Percentiles rank a stretch among this genome's conserved stretches.
These are phyloP conservation scores for Termitomyces sp. DNA, from an alignment of 768 basidiomycete species.

Conservation along the genomic window DNA sequence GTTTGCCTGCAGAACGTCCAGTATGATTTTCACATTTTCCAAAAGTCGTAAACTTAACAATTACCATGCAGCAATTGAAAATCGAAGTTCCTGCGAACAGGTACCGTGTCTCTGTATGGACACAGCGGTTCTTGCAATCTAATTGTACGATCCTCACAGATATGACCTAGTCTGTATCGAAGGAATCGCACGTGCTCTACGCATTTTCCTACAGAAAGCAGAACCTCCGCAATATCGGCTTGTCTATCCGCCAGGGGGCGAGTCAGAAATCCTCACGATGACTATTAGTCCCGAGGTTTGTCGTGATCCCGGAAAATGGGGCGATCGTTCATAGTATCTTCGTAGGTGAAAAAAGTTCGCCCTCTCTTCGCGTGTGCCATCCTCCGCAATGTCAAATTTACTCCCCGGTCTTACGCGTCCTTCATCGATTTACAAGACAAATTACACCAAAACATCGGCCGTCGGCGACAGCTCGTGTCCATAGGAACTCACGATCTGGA, in stretches of 20 bases:
- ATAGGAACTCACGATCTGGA: slow-evolving; percentile 98
- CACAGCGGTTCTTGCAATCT: neutral
- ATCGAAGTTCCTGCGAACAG: slow-evolving; percentile 99
- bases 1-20: slow-evolving; percentile 79
- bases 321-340: neutral
- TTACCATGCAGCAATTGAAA: slow-evolving; percentile 75
- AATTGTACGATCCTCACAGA: slow-evolving; percentile 35
- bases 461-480: slow-evolving; percentile 84
- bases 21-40: slow-evolving; percentile 34
- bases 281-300: slow-evolving; percentile 69
- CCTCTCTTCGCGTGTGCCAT: slow-evolving; percentile 90
- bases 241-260: slow-evolving; percentile 64
- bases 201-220: slow-evolving; percentile 70
- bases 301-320: neutral
- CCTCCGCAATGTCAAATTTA: slow-evolving; percentile 87
- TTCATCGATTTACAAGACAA: slow-evolving; percentile 99
- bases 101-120: slow-evolving; percentile 25
- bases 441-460: slow-evolving; percentile 92
- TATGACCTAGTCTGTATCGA: slow-evolving; percentile 98
- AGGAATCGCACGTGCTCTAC: slow-evolving; percentile 84
- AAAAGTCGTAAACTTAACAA: neutral
- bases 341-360: slow-evolving; percentile 73
- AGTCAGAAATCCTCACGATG: slow-evolving; percentile 58
- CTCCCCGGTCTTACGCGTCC: slow-evolving; percentile 82
- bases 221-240: slow-evolving; percentile 69